A percentile compares a stretch with the other conserved stretches of the same genome.
Conservation (phyloP, 768 basidiomycete species). For the Leccinum subtestaceum region DNA sequence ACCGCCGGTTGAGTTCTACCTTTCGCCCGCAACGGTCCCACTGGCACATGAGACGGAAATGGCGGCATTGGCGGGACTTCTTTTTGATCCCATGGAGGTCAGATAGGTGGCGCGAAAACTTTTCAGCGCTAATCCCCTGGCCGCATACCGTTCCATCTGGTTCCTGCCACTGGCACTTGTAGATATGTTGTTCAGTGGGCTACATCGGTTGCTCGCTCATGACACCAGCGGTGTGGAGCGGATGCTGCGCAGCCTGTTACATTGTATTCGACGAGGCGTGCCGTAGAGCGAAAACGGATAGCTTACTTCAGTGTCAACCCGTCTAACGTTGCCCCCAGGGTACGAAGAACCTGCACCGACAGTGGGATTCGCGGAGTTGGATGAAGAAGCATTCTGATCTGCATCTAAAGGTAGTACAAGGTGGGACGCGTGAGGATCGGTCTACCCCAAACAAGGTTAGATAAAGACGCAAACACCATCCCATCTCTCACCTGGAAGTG, state of each 20-base stretch:
- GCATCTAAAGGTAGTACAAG: background rate
- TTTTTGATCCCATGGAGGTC: constrained; percentile 13
- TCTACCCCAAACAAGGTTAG: background rate
- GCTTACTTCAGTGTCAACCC: no score
- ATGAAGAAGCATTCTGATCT: no score
- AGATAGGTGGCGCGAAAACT: constrained; percentile 12
- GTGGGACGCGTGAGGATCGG: no score
- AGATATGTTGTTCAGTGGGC: no score
- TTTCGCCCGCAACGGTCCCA: constrained; percentile 12
- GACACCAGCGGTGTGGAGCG: no score
- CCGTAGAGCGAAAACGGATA: no score
- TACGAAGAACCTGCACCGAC: no score
- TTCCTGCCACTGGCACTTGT: constrained; percentile 9
- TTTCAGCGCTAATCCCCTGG: background rate
- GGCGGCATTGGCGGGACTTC: background rate
- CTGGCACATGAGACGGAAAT: background rate
- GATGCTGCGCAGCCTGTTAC: no score
- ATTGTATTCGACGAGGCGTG: no score
- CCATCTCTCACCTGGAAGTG: background rate
- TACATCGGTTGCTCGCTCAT: background rate
- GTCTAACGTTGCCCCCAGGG: no score
- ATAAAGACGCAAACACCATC: background rate
- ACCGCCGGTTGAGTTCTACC: constrained; percentile 16
- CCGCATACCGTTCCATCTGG: constrained; percentile 3
- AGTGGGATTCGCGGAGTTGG: no score